Evolutionary conservation across 495 filamentous ascomycete species (phyloP), one percentile per base, ranked within the genome.

Genomic region (Poronia punctata): DNA sequence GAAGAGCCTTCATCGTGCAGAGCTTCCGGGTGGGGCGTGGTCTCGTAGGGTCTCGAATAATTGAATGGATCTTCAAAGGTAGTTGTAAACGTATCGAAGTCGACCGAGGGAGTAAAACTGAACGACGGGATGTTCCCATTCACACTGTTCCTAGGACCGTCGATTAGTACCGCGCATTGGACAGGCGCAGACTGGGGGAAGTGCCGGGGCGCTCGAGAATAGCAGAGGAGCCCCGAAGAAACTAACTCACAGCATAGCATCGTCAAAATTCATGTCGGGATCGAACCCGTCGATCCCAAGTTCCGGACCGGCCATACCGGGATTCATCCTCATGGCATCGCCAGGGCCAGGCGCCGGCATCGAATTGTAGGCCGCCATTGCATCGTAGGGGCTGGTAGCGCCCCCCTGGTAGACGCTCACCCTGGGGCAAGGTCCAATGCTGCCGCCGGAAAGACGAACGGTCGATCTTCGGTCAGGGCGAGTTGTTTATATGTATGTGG

Each of bases 61-160:
- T 75, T 76, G 54, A 84, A 84, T 8, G 81, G 75, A 41, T 84
- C 82, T 53, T 84, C 81, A 50, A 84, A 85, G 19, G 74, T 76
- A 16, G 64, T 64, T 20, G 64, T 67, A 48, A 73, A 75, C 48
- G 61, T 60, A 27, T 77, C 73, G 48, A 72, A 72, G 49, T 76
- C 64, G 61, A 74, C 75, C n/a, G 63, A 60, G 5, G 72, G 70
- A 3, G 73, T 74, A 41, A 75, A 75, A 11, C 68, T 65, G 19
- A 75, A 56, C 11, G 53, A 46, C n/a, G 70, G 54, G n/a, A 76
- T 55, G 35, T 28, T 55, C 31, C 49, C 55, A 52, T 64, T 60
- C 31, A 67, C 59, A 37, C 59, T 60, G 45, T 71, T 67, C 38
- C 66, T 71, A 40, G n/a, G n/a, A 25, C 36, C 17, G 18, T 15